Base-by-base conservation (phyloP, 192 early-diverging fungal genomes). In the Funneliformis geosporum region DNA sequence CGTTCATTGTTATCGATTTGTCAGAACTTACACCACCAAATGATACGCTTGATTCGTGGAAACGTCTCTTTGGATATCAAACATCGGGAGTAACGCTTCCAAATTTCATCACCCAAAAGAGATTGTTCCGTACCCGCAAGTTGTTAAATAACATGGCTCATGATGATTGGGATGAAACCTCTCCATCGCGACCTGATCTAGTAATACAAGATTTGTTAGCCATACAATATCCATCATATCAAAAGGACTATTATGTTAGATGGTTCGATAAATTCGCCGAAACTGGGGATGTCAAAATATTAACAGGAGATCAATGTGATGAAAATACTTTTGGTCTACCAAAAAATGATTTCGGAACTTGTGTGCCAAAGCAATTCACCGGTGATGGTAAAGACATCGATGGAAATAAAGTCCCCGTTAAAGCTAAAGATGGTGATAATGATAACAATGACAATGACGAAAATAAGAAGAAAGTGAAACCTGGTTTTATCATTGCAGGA, bases 201-300 rank as follows among this genome's bases (percentile, higher is more conserved):
- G 77, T 70, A 8, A 16, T 82, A 42, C 55, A 72, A 50, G 81
- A 79, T 75, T 33, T 82, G 6, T 74, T 82, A 61, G 59, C 81
- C 2, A 80, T 82, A 25, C 81, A 82, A 38, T 82, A 82, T 73
- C 81, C 81, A 42, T 47, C 43, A 33, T 82, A 79, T 39, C 78
- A 74, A 25, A 8, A 39, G 27, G 40, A 39, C 18, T 82, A 82
- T 66, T 10, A 12, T 5, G 23, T 25, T 11, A 79, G 18, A 1
- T 82, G 81, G 81, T 38, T 82, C 2, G 21, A 75, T 33, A 55
- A 66, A 11, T 82, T 82, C 40, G 65, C 69, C 21, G 25, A 40
- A 12, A 21, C 23, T 73, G 78, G 39, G 27, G 6, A 16, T n/a
- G 16, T 43, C 11, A 23, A 14, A 16, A 16, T 76, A 2, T 2